phyloP scores from a whole-genome alignment of 129 eudicot genomes.

The Flaveria bidentis region DNA sequence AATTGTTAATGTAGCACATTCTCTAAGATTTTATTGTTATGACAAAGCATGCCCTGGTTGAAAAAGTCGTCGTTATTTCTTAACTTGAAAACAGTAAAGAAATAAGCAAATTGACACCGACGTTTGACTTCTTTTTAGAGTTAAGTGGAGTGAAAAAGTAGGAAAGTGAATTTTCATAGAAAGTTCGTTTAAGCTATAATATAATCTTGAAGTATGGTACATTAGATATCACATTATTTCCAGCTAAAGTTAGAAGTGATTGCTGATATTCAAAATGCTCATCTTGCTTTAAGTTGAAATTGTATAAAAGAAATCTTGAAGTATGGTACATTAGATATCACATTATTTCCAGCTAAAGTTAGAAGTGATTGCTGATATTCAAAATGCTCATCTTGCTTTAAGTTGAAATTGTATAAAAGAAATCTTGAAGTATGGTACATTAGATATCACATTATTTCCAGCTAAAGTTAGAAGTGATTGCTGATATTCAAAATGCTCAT shows the following conservation, averaged over 20 bases:
- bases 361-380: neutral
- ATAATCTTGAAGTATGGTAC: constrained; percentile 2
- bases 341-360: neutral
- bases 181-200: constrained; percentile 3
- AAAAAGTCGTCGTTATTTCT: too few species aligned
- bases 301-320: too few species aligned
- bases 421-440: neutral
- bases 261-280: constrained; percentile 11
- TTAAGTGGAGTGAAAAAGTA: neutral
- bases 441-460: neutral
- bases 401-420: neutral
- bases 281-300: constrained; percentile 6
- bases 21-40: neutral
- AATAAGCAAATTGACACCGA: constrained; percentile 12
- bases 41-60: neutral
- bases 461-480: neutral
- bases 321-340: neutral
- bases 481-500: constrained; percentile 13
- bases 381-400: constrained; percentile 8
- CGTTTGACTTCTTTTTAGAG: neutral
- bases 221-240: neutral
- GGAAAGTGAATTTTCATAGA: neutral
- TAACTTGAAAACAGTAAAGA: too few species aligned
- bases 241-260: neutral
- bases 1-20: neutral